Percentiles rank a stretch among this genome's conserved stretches.
These are phyloP conservation scores for Castanea crenata DNA, from an alignment of 306 rosid species.

Conservation along the genomic window DNA sequence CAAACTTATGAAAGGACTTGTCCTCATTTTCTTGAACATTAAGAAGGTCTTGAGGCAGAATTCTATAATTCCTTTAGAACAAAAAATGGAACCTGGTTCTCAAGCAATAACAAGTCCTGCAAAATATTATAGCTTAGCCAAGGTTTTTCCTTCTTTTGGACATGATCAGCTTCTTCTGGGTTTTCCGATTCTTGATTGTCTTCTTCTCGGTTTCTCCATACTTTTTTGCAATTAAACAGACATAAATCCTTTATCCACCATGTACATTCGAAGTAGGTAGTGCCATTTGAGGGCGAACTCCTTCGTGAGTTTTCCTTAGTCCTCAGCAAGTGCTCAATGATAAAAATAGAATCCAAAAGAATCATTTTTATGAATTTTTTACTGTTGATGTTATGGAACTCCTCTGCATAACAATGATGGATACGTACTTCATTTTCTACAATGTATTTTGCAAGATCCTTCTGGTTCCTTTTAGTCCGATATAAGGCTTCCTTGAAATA, in stretches of 20 bases:
- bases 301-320: neutral
- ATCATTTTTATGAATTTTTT: neutral
- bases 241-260: too few relatives aligned
- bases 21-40: neutral
- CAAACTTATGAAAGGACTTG: neutral
- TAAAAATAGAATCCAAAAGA: constrained; percentile 22
- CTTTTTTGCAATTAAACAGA: too few relatives aligned
- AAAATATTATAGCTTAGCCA: constrained; percentile 21
- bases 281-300: neutral
- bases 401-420: neutral
- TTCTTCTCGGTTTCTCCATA: too few relatives aligned
- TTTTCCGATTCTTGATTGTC: too few relatives aligned
- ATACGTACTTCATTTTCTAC: neutral
- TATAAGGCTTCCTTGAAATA: neutral
- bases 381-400: neutral
- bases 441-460: neutral
- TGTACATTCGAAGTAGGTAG: too few relatives aligned
- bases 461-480: neutral
- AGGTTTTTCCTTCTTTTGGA: constrained; percentile 2
- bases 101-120: constrained; percentile 26
- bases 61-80: constrained; percentile 12
- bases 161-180: neutral
- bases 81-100: constrained; percentile 30
- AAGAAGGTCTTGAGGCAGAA: neutral
- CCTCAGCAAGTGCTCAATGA: constrained; percentile 19